Conservation (phyloP, 495 filamentous ascomycete species). For the Evernia prunastri region DNA sequence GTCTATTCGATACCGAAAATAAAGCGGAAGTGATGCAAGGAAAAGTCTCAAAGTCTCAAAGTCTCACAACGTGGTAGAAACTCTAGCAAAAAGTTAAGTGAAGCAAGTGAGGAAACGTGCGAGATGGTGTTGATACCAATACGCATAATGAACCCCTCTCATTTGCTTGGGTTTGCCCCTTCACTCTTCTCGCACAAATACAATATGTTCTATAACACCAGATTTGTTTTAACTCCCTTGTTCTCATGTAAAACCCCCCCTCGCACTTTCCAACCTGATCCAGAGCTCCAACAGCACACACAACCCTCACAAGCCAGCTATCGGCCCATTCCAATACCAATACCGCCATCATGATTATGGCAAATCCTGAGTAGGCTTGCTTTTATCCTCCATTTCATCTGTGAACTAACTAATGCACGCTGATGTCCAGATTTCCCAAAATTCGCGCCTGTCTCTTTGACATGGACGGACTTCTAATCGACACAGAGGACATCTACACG, state of each 20-base stretch:
- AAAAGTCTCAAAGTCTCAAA: neutral
- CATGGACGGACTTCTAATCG: constrained; percentile 93
- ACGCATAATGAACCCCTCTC: neutral
- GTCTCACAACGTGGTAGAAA: neutral
- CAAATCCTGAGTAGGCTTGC: constrained; percentile 25
- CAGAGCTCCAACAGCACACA: neutral
- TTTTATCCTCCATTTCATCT: constrained; percentile 4
- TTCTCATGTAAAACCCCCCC: neutral
- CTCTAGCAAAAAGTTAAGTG: neutral
- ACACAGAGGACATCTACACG: constrained; percentile 92
- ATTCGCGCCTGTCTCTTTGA: constrained; percentile 94
- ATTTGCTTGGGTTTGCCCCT: neutral
- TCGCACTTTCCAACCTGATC: neutral
- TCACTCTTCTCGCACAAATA: neutral
- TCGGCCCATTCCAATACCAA: neutral
- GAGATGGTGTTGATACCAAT: neutral
- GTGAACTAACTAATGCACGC: constrained; percentile 6
- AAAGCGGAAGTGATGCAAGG: neutral
- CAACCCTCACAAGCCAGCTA: neutral
- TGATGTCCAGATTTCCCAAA: constrained; percentile 54
- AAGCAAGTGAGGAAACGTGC: neutral
- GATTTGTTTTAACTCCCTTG: neutral
- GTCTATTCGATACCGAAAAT: neutral
- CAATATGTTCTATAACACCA: neutral
- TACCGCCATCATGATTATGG: constrained; percentile 20